A percentile compares a stretch with the other conserved stretches of the same genome.
Evolutionary conservation across 108 stramenopile genomes (phyloP).

Genomic region (Chaetoceros tenuissimus): DNA sequence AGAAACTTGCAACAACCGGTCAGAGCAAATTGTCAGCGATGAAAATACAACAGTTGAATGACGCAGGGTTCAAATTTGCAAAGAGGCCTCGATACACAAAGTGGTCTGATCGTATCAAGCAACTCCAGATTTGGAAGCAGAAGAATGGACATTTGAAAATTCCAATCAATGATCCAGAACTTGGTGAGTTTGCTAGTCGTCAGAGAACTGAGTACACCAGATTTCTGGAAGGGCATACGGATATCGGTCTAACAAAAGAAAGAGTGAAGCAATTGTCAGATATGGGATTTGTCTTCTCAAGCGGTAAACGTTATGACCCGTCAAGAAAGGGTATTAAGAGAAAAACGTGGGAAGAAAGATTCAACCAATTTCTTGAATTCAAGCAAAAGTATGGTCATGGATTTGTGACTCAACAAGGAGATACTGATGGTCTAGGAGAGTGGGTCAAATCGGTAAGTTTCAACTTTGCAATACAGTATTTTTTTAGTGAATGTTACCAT

Average conservation of each 20-base stretch:
- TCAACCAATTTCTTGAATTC: conserved; percentile 36
- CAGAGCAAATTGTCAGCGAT: not conserved
- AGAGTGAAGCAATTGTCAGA: conserved; percentile 8
- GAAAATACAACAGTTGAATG: conserved; percentile 8
- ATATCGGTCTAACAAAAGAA: conserved; percentile 23
- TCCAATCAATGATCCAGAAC: conserved; percentile 14
- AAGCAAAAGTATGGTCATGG: conserved; percentile 39
- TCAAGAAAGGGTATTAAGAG: not conserved
- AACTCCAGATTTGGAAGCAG: conserved; percentile 6
- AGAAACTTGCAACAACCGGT: not conserved
- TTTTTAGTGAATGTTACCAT: no score
- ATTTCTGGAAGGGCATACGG: conserved; percentile 16
- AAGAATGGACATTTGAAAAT: conserved; percentile 37
- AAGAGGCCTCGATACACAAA: conserved; percentile 2
- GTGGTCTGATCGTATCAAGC: conserved; percentile 5
- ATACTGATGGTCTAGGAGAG: not conserved
- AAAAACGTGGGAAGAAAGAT: conserved; percentile 41
- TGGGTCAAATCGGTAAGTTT: not conserved
- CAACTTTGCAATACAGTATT: no score
- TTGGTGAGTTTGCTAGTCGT: conserved; percentile 18
- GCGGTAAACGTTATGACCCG: not conserved
- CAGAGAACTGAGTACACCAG: conserved; percentile 26
- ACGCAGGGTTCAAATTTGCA: conserved; percentile 12
- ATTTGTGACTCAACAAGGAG: conserved; percentile 33
- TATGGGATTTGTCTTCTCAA: conserved; percentile 12